Evolutionary conservation across 495 filamentous ascomycete species (phyloP), one percentile per base, ranked within the genome.

Genomic region (Aspergillus ostianus): DNA sequence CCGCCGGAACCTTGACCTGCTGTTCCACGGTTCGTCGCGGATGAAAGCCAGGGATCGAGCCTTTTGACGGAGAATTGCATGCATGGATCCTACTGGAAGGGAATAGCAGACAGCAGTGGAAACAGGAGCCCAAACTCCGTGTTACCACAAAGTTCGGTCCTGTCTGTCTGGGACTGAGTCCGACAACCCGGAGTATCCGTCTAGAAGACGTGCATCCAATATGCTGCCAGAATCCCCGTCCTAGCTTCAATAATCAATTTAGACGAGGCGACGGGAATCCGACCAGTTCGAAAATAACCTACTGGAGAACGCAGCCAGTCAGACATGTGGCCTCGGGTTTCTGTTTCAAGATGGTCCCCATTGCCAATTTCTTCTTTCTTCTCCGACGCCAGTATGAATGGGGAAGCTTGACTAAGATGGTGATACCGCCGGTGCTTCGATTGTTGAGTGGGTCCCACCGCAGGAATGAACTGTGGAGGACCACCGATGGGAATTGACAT

Each of bases 331-430:
- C 36, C 36, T 48, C 30, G 30, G 30, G 30, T 7, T 3, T 26
- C 23, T 26, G 23, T 26, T 26, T 26, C 23, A 26, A 26, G 23
- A 2, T 26, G 2, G 23, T 26, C 23, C 23, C 23, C 23, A 26
- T 26, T 26, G 23, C 23, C 23, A 26, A 26, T 26, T 26, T 26
- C 23, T 4, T 26, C 23, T 26, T 26, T 26, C 23, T 26, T 27
- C 53, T 51, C 41, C 54, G 26, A 56, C 53, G 23, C 30, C 41
- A 55, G 19, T 54, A 50, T 51, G 23, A 32, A 56, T 53, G 54
- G 47, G 53, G 49, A 61, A 53, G 58, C 58, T 61, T 65, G 63
- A 54, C 56, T 21, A 6, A 4, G 36, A 48, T 41, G 36, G 32
- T 56, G 59, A 55, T 26, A 62, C 59, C 21, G 36, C 36, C 36